Evolutionary conservation across 1,284 basidiomycete genomes (phyloP).

Genomic region (Leccinum subspadiceum): DNA sequence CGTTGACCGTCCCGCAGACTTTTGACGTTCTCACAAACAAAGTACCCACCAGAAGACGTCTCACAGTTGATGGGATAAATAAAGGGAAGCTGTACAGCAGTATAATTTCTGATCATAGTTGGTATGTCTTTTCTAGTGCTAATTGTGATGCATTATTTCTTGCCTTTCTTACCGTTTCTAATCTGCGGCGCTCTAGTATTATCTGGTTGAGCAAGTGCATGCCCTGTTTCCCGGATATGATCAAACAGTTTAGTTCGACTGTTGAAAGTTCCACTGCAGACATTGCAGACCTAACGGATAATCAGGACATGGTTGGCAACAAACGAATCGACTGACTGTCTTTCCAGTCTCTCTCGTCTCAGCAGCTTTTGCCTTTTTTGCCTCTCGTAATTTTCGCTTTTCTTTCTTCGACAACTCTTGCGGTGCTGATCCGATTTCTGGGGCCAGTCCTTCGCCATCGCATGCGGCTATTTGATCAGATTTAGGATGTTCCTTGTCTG

Average conservation of each 20-base stretch:
- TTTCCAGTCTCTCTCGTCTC: constrained; percentile 15
- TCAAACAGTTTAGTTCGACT: constrained; percentile 80
- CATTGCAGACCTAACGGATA: constrained; percentile 58
- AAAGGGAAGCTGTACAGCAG: not conserved
- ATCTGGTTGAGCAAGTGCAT: constrained; percentile 55
- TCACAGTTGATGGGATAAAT: constrained; percentile 87
- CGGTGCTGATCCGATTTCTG: constrained; percentile 44
- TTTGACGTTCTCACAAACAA: constrained; percentile 92
- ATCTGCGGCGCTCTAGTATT: constrained; percentile 22
- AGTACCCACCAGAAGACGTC: constrained; percentile 87
- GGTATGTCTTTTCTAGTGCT: constrained; percentile 14
- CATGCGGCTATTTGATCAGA: not conserved
- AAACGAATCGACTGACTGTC: constrained; percentile 16
- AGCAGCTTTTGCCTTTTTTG: constrained; percentile 64
- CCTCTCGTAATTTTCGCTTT: constrained; percentile 75
- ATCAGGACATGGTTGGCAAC: constrained; percentile 8
- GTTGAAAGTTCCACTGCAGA: constrained; percentile 63
- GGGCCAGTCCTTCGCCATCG: constrained; percentile 3
- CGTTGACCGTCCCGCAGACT: constrained; percentile 49
- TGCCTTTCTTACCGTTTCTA: constrained; percentile 43
- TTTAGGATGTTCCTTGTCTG: constrained; percentile 1
- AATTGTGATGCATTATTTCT: constrained; percentile 27
- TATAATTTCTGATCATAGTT: constrained; percentile 1
- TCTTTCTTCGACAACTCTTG: constrained; percentile 73
- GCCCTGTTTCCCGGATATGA: constrained; percentile 73